These are phyloP conservation scores for Rhynchosporium secalis DNA, from an alignment of 2,329 filamentous ascomycete genomes.

Conservation along the genomic window DNA sequence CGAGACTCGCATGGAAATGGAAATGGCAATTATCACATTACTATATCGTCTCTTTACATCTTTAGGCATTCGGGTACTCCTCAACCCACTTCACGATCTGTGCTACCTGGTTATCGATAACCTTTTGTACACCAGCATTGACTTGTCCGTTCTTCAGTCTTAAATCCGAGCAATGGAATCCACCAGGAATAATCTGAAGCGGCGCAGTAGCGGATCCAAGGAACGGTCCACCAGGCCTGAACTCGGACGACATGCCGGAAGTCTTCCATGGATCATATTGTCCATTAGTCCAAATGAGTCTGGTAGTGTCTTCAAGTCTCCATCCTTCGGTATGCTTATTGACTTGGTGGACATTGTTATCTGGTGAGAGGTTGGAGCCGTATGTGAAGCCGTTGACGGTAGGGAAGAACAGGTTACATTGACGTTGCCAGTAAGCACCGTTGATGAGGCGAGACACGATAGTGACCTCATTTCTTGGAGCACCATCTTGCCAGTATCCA, in stretches of 20 bases:
- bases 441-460: slow-evolving; percentile 54
- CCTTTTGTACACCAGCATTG: slow-evolving; percentile 49
- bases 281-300: slow-evolving; percentile 59
- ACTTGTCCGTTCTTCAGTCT: slow-evolving; percentile 46
- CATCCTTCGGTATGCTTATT: slow-evolving; percentile 59
- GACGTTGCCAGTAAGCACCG: slow-evolving; percentile 53
- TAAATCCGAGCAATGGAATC: slow-evolving; percentile 58
- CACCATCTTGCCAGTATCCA: slow-evolving; percentile 56
- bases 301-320: slow-evolving; percentile 50
- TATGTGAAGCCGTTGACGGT: slow-evolving; percentile 50
- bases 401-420: slow-evolving; percentile 59
- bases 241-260: slow-evolving; percentile 52
- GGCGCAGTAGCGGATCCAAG: slow-evolving; percentile 48
- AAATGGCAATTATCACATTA: not conserved
- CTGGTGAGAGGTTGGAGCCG: slow-evolving; percentile 44
- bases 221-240: slow-evolving; percentile 56
- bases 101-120: slow-evolving; percentile 51
- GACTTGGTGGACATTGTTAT: slow-evolving; percentile 49
- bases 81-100: slow-evolving; percentile 55
- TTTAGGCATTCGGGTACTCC: slow-evolving; percentile 42
- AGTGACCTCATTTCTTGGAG: slow-evolving; percentile 46
- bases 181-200: slow-evolving; percentile 53
- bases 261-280: slow-evolving; percentile 61
- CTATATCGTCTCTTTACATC: not conserved
- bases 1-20: not conserved